Percentiles rank a stretch among this genome's conserved stretches.
Conservation (phyloP, 2,329 filamentous ascomycete genomes). For the Pestalotiopsis sp. region DNA sequence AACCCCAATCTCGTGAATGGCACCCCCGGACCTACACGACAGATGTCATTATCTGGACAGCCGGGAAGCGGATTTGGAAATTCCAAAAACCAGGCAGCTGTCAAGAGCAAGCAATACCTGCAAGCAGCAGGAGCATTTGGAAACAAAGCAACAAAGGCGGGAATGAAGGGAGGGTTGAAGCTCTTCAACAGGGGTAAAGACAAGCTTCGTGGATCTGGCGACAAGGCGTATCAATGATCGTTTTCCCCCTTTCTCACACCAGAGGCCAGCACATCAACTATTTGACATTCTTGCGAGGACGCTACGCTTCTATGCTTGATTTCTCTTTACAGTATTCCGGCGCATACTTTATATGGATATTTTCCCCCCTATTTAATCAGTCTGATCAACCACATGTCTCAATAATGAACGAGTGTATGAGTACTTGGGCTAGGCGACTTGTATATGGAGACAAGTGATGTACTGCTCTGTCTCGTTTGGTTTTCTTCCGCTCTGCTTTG, state of each 20-base stretch:
- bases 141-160: constrained; percentile 88
- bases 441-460: background rate
- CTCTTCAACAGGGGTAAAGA: constrained; percentile 88
- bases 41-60: constrained; percentile 35
- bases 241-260: constrained; percentile 34
- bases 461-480: background rate
- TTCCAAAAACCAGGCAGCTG: constrained; percentile 68
- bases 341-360: background rate
- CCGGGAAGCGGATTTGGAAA: constrained; percentile 51
- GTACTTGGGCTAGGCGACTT: background rate
- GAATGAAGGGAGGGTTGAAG: constrained; percentile 88
- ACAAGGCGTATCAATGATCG: constrained; percentile 84
- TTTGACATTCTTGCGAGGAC: background rate
- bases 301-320: background rate
- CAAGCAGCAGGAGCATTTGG: constrained; percentile 86
- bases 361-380: background rate
- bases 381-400: background rate
- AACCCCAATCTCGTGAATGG: constrained; percentile 32
- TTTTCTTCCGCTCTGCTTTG: background rate
- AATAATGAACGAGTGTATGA: background rate
- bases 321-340: background rate
- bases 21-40: constrained; percentile 27
- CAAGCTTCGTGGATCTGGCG: constrained; percentile 73
- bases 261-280: background rate
- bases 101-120: constrained; percentile 86